Evolutionary conservation across 2,329 filamentous ascomycete genomes (phyloP).

Genomic region (Trichoderma sp.): DNA sequence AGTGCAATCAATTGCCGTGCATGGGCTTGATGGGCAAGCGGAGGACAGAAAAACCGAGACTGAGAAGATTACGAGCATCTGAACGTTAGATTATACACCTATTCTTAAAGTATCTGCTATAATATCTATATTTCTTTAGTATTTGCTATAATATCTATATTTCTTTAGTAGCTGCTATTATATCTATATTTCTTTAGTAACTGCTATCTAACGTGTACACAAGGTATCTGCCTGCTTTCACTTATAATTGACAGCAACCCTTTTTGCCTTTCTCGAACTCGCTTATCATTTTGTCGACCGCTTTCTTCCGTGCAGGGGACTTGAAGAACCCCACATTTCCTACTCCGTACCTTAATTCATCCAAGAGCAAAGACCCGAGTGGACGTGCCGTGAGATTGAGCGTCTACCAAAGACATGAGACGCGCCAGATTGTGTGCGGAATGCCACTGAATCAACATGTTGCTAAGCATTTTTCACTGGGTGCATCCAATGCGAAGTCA

Average conservation of each 20-base stretch:
- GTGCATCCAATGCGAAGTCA: neutral
- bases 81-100: no score
- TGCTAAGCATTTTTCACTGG: constrained; percentile 3
- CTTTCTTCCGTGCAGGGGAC: neutral
- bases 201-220: neutral
- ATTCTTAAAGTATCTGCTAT: no score
- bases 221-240: neutral
- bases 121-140: no score
- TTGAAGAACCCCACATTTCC: constrained; percentile 11
- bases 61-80: no score
- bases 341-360: constrained; percentile 7
- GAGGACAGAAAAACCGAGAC: no score
- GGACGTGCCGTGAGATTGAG: constrained; percentile 15
- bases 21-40: neutral
- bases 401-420: neutral
- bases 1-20: neutral
- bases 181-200: no score
- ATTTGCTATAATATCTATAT: no score
- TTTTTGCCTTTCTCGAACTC: neutral
- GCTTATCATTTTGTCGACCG: neutral
- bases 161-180: no score
- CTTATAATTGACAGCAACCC: neutral
- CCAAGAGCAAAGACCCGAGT: constrained; percentile 7
- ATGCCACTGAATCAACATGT: neutral
- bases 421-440: neutral